Percentiles rank a stretch among this genome's conserved stretches.
These are phyloP conservation scores for Euclidium syriacum DNA, from an alignment of 345 rosid genomes.

Conservation along the genomic window DNA sequence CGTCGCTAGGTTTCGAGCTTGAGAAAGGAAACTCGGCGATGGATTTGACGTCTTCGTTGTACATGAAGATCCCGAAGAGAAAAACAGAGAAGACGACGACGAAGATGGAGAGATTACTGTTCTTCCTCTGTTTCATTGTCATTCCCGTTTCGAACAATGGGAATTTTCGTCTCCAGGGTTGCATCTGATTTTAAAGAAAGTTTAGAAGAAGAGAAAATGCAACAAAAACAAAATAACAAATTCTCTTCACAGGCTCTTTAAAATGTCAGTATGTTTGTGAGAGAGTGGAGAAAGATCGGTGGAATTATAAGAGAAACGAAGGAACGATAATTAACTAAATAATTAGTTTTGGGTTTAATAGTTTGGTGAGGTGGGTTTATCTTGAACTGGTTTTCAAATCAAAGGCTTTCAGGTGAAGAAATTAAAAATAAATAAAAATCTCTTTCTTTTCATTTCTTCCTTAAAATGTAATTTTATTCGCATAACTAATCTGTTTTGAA, in stretches of 20 bases:
- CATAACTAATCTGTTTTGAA: constrained; percentile 30
- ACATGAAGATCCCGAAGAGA: constrained; percentile 70
- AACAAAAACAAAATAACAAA: background rate
- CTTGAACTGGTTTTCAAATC: constrained; percentile 37
- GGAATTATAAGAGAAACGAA: constrained; percentile 23
- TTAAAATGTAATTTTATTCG: background rate
- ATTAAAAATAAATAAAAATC: constrained; percentile 7
- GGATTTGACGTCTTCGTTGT: constrained; percentile 73
- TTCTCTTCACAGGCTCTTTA: background rate
- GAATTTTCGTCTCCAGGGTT: constrained; percentile 46
- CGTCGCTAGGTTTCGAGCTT: constrained; percentile 34
- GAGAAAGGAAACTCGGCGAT: constrained; percentile 92
- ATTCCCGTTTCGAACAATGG: constrained; percentile 42
- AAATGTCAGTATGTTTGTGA: constrained; percentile 20
- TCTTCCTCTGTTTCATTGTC: constrained; percentile 72
- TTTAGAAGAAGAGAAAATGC: background rate
- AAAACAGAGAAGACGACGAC: constrained; percentile 59
- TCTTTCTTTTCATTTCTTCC: constrained; percentile 25
- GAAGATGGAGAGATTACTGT: constrained; percentile 60
- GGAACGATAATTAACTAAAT: constrained; percentile 15
- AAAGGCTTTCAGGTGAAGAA: constrained; percentile 48
- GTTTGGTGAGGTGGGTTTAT: constrained; percentile 66
- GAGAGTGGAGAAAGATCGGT: constrained; percentile 26
- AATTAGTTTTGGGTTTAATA: constrained; percentile 28
- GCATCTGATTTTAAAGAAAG: constrained; percentile 35